These are phyloP conservation scores for Pseudogymnoascus sp. DNA, from an alignment of 2,329 filamentous ascomycete genomes.

Conservation along the genomic window DNA sequence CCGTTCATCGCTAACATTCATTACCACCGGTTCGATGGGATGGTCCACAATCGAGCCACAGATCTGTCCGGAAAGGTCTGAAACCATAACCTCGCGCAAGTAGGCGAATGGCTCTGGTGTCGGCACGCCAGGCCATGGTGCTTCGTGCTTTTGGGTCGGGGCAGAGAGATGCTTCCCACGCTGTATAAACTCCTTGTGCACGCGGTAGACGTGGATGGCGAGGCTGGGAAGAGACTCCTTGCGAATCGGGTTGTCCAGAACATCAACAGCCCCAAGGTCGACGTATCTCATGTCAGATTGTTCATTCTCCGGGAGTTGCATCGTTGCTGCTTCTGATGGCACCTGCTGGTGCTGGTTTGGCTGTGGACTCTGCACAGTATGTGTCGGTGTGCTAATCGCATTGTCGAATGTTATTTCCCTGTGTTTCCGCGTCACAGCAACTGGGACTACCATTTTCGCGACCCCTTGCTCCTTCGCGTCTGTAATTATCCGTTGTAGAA, in stretches of 20 bases:
- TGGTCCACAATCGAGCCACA: slow-evolving; percentile 61
- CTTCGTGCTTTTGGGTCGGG: slow-evolving; percentile 39
- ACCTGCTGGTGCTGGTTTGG: background rate
- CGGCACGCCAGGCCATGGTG: slow-evolving; percentile 84
- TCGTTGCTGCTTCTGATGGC: slow-evolving; percentile 19
- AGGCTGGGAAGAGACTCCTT: slow-evolving; percentile 65
- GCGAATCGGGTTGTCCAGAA: slow-evolving; percentile 71
- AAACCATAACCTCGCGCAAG: slow-evolving; percentile 87
- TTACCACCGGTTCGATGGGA: slow-evolving; percentile 50
- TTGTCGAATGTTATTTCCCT: background rate
- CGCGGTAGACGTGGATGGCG: slow-evolving; percentile 75
- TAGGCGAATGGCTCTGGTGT: slow-evolving; percentile 84
- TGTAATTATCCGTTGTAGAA: background rate
- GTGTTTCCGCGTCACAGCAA: slow-evolving; percentile 11
- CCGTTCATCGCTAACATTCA: slow-evolving; percentile 58
- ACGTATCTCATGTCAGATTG: slow-evolving; percentile 62
- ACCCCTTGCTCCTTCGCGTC: slow-evolving; percentile 16
- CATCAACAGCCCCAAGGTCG: slow-evolving; percentile 79
- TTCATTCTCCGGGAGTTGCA: slow-evolving; percentile 36
- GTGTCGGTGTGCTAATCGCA: background rate
- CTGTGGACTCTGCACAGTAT: background rate
- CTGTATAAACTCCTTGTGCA: slow-evolving; percentile 67
- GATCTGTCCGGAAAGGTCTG: slow-evolving; percentile 79
- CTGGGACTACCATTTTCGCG: slow-evolving; percentile 17
- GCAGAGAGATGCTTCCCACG: slow-evolving; percentile 45